Conservation (phyloP, 192 early-diverging fungal species). For the Linnemannia schmuckeri region DNA sequence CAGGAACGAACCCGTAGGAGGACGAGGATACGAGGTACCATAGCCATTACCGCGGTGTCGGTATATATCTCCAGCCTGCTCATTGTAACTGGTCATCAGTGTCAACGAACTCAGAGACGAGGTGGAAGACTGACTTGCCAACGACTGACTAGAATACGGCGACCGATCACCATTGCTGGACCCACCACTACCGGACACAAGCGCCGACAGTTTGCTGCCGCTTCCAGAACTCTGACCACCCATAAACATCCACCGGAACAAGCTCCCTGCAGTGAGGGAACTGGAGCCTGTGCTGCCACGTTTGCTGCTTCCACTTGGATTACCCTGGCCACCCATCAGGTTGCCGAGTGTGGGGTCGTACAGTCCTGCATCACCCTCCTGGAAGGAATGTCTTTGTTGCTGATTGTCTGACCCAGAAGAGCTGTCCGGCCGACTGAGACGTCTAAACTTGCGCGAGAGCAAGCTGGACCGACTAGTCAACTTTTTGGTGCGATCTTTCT, state of each 20-base stretch:
- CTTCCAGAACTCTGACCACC: conserved; percentile 14
- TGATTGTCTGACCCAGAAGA: conserved; percentile 10
- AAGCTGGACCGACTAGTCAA: conserved; percentile 41
- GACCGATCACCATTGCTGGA: conserved; percentile 9
- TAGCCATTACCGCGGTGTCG: conserved; percentile 17
- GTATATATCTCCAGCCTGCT: conserved; percentile 20
- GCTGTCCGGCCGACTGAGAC: conserved; percentile 32
- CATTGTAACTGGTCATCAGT: conserved; percentile 15
- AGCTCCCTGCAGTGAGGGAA: conserved; percentile 38
- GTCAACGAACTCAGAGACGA: conserved; percentile 37
- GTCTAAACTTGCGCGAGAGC: conserved; percentile 40
- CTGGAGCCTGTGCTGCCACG: conserved; percentile 39
- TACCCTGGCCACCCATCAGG: neutral
- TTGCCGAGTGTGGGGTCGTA: conserved; percentile 11
- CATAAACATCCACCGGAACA: conserved; percentile 52
- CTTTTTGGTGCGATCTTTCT: conserved; percentile 41
- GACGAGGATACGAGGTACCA: conserved; percentile 16
- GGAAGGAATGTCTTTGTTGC: conserved; percentile 12
- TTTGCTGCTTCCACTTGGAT: conserved; percentile 8
- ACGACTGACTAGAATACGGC: conserved; percentile 15
- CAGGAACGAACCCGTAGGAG: conserved; percentile 7
- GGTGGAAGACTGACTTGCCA: conserved; percentile 21
- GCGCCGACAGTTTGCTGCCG: neutral
- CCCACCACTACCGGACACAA: neutral
- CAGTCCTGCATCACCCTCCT: conserved; percentile 7